phyloP scores from a whole-genome alignment of 108 stramenopile genomes.

The Nitzschia putrida region DNA sequence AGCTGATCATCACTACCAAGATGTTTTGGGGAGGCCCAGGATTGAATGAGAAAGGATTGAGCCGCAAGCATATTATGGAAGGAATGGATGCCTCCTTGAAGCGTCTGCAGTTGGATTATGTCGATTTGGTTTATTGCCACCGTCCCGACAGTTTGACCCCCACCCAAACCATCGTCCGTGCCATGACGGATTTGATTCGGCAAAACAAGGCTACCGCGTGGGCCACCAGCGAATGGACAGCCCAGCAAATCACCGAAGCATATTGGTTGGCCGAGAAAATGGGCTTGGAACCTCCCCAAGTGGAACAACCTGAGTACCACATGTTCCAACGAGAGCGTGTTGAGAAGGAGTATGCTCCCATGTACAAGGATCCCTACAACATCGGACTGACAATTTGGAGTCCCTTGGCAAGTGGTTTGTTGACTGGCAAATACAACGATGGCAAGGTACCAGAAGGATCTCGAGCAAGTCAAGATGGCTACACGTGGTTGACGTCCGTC shows the following conservation, averaged over 20 bases:
- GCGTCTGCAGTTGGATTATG: conserved; percentile 42
- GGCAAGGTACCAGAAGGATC: conserved; percentile 38
- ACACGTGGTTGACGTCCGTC: conserved; percentile 32
- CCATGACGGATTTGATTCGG: conserved; percentile 50
- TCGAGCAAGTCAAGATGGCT: conserved; percentile 36
- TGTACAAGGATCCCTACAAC: conserved; percentile 42
- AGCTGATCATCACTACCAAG: conserved; percentile 47
- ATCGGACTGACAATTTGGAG: conserved; percentile 46
- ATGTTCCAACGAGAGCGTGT: conserved; percentile 49
- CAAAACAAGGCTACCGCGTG: conserved; percentile 44
- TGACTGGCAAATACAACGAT: conserved; percentile 51
- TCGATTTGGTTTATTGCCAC: conserved; percentile 47
- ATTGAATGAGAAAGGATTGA: conserved; percentile 41
- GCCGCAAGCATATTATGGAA: conserved; percentile 45
- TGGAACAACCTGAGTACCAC: conserved; percentile 53
- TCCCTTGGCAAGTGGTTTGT: conserved; percentile 42
- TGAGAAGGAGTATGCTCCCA: conserved; percentile 47
- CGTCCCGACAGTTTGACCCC: conserved; percentile 40
- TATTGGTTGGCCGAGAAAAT: conserved; percentile 32
- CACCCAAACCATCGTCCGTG: conserved; percentile 42
- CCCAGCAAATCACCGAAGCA: conserved; percentile 53
- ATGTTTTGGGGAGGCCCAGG: conserved; percentile 46
- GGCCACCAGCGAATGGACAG: conserved; percentile 48
- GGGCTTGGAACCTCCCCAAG: conserved; percentile 37
- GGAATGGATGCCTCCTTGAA: conserved; percentile 37